Evolutionary conservation across 768 basidiomycete species (phyloP).

Genomic region (Postia placenta): DNA sequence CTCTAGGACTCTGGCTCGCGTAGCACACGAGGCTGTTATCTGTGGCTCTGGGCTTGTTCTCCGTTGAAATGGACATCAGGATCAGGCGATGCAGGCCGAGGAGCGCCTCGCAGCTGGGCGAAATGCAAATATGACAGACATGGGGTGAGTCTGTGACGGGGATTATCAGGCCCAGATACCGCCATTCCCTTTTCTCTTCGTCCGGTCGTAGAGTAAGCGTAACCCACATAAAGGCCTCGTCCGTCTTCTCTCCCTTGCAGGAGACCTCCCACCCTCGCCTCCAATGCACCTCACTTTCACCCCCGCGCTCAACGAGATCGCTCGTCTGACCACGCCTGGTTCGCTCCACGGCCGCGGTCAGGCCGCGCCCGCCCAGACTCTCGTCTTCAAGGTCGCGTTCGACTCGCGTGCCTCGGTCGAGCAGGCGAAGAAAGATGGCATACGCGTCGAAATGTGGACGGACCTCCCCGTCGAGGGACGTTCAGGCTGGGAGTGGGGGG

Average conservation of each 20-base stretch:
- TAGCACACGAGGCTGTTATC: not conserved
- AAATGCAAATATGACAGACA: slow-evolving; percentile 2
- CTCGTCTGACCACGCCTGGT: slow-evolving; percentile 7
- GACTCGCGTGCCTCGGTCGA: slow-evolving; percentile 13
- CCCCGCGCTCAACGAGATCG: slow-evolving; percentile 18
- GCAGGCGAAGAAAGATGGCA: slow-evolving; percentile 15
- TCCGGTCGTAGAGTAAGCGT: not conserved
- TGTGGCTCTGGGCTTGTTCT: not conserved
- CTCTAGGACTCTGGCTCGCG: not conserved
- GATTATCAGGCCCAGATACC: not conserved
- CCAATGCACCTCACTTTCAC: slow-evolving; percentile 16
- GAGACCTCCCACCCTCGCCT: not conserved
- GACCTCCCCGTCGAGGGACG: slow-evolving; percentile 19
- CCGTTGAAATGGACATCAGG: not conserved
- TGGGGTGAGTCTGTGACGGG: not conserved
- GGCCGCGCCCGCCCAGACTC: slow-evolving; percentile 4
- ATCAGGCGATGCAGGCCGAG: not conserved
- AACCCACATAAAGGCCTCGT: not conserved
- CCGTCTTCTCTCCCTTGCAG: not conserved
- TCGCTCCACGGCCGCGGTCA: slow-evolving; percentile 6
- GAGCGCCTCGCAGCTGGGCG: not conserved
- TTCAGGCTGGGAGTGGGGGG: slow-evolving; percentile 21
- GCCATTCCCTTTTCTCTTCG: not conserved
- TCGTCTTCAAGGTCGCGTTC: slow-evolving; percentile 22
- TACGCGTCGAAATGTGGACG: slow-evolving; percentile 25